Conservation (phyloP, 73 alveolate genomes). For the Symbiodinium pilosum region DNA sequence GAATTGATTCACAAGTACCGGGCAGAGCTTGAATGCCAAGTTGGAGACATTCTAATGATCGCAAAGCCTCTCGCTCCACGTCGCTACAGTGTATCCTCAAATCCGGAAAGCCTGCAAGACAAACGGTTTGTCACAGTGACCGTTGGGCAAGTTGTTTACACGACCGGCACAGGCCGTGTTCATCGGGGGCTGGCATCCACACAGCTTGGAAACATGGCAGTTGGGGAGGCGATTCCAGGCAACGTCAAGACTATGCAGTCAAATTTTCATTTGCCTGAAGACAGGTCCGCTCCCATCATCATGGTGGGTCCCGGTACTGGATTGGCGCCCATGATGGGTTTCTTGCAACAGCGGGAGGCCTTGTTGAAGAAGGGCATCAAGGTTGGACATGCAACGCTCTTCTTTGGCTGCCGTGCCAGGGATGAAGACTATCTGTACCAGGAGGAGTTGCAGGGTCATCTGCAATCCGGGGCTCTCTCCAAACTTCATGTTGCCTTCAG, state of each 20-base stretch:
- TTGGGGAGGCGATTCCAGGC: constrained; percentile 38
- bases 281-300: constrained; percentile 96
- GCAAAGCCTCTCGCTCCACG: constrained; percentile 71
- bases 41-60: constrained; percentile 63
- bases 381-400: constrained; percentile 96
- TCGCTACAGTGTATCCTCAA: constrained; percentile 74
- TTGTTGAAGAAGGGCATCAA: constrained; percentile 56
- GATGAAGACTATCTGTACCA: constrained; percentile 97
- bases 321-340: constrained; percentile 98
- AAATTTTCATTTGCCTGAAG: constrained; percentile 96
- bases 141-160: constrained; percentile 62
- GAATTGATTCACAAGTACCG: constrained; percentile 17
- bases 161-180: constrained; percentile 75
- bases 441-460: constrained; percentile 96
- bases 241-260: constrained; percentile 86
- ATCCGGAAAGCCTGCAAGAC: constrained; percentile 42
- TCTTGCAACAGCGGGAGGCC: constrained; percentile 96
- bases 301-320: constrained; percentile 99
- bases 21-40: constrained; percentile 2
- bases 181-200: constrained; percentile 81
- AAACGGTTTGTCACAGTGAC: constrained; percentile 46
- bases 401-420: constrained; percentile 97
- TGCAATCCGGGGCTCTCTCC: constrained; percentile 95
- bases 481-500: constrained; percentile 97
- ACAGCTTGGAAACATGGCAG: constrained; percentile 26